These are phyloP conservation scores for Paecilomyces fulvus DNA, from an alignment of 2,329 filamentous ascomycete genomes.

Conservation along the genomic window DNA sequence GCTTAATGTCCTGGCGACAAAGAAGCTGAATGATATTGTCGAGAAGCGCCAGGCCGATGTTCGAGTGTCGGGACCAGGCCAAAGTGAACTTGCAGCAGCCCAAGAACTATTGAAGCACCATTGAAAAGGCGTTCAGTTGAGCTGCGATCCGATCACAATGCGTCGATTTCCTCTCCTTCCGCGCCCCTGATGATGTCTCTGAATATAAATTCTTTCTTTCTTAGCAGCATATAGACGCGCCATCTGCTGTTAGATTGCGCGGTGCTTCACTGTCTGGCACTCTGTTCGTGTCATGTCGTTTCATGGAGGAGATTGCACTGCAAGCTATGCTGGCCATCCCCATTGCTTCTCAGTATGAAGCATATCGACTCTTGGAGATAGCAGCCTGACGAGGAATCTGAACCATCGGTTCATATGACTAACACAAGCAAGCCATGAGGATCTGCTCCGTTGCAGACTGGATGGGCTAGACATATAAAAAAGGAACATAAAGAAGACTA, in stretches of 20 bases:
- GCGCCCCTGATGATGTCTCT: not conserved
- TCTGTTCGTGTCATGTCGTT: no score
- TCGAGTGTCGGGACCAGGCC: constrained; percentile 22
- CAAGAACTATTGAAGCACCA: constrained; percentile 31
- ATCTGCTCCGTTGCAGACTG: no score
- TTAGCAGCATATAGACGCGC: not conserved
- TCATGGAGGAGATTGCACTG: no score
- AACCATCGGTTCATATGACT: no score
- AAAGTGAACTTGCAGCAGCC: constrained; percentile 34
- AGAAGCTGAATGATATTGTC: constrained; percentile 29
- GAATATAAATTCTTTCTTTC: not conserved
- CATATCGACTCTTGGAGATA: no score
- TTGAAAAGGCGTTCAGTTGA: not conserved
- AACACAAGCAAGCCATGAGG: no score
- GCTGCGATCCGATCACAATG: not conserved
- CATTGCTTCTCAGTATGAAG: no score
- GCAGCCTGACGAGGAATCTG: no score
- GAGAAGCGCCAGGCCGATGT: constrained; percentile 22
- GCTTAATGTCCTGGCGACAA: constrained; percentile 28
- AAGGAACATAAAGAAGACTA: no score
- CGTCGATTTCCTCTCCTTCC: not conserved
- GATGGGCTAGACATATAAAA: no score
- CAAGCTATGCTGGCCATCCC: no score
- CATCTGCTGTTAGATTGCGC: no score
- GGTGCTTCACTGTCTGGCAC: not conserved